A percentile compares a stretch with the other conserved stretches of the same genome.
phyloP scores from a whole-genome alignment of 257 asterid genomes.

The Paulownia fortunei region DNA sequence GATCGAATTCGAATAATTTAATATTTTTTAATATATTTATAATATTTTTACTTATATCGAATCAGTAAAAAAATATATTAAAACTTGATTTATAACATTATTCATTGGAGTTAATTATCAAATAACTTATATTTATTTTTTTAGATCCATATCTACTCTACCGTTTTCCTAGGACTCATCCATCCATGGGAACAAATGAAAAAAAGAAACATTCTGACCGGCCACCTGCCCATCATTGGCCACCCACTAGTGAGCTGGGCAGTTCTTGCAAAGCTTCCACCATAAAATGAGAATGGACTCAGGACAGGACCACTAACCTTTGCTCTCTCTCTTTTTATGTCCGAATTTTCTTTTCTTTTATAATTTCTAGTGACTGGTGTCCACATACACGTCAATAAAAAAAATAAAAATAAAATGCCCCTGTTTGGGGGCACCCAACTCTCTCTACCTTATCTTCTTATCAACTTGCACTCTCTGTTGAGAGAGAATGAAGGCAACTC shows the following conservation, averaged over 20 bases:
- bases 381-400: slow-evolving; percentile 27
- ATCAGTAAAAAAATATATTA: too few relatives aligned
- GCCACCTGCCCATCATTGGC: slow-evolving; percentile 43
- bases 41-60: too few relatives aligned
- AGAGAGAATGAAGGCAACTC: slow-evolving; percentile 21
- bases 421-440: slow-evolving; percentile 34
- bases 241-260: slow-evolving; percentile 33
- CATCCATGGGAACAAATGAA: background rate
- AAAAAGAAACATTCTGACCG: slow-evolving; percentile 21
- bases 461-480: slow-evolving; percentile 6
- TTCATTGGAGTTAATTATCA: too few relatives aligned
- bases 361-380: slow-evolving; percentile 1
- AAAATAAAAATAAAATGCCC: background rate
- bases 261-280: slow-evolving; percentile 34
- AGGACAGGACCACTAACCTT: slow-evolving; percentile 33
- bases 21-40: background rate
- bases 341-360: background rate
- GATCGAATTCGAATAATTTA: too few relatives aligned
- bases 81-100: too few relatives aligned
- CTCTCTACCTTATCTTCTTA: slow-evolving; percentile 38
- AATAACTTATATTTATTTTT: too few relatives aligned
- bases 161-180: too few relatives aligned
- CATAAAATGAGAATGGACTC: slow-evolving; percentile 17
- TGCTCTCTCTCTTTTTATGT: background rate
- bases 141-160: too few relatives aligned